These are phyloP conservation scores for Tylopilus balloui DNA, from an alignment of 768 basidiomycete genomes.

Conservation along the genomic window DNA sequence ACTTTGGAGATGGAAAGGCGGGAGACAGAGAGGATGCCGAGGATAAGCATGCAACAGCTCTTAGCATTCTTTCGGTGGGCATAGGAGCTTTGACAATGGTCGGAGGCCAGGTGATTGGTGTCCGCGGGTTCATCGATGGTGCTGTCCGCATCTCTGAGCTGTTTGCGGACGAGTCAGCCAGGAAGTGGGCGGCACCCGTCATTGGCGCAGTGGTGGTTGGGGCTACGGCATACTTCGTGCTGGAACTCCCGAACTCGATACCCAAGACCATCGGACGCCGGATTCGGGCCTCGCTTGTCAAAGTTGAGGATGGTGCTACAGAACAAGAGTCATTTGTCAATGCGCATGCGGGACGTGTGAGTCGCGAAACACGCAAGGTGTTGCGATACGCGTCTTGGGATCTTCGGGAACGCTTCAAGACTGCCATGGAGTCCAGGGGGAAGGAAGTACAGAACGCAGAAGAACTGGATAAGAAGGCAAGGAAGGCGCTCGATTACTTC, in stretches of 20 bases:
- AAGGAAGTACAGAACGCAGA: slow-evolving; percentile 76
- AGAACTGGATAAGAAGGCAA: slow-evolving; percentile 66
- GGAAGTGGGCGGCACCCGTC: slow-evolving; percentile 86
- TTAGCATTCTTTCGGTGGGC: slow-evolving; percentile 70
- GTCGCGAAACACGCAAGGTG: slow-evolving; percentile 89
- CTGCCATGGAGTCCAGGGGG: slow-evolving; percentile 72
- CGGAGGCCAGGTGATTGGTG: slow-evolving; percentile 76
- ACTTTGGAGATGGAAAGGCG: slow-evolving; percentile 53
- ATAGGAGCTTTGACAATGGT: slow-evolving; percentile 88
- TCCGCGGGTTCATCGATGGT: slow-evolving; percentile 74
- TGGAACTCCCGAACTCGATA: slow-evolving; percentile 84
- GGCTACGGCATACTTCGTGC: slow-evolving; percentile 71
- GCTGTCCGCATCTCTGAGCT: slow-evolving; percentile 71
- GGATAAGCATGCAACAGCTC: slow-evolving; percentile 50
- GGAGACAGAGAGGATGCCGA: slow-evolving; percentile 30
- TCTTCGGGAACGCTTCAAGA: slow-evolving; percentile 72
- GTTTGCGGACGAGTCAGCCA: slow-evolving; percentile 71
- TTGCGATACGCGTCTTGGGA: slow-evolving; percentile 90
- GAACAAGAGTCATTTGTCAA: slow-evolving; percentile 59
- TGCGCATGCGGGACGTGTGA: slow-evolving; percentile 63
- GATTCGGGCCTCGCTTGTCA: slow-evolving; percentile 60
- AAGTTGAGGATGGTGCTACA: slow-evolving; percentile 41
- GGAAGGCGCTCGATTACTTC: slow-evolving; percentile 72
- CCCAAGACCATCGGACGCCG: slow-evolving; percentile 87
- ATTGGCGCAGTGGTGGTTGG: slow-evolving; percentile 74